Evolutionary conservation across 768 basidiomycete species (phyloP), one percentile per base, ranked within the genome.

Genomic region (Xerocomellus amylosporus): DNA sequence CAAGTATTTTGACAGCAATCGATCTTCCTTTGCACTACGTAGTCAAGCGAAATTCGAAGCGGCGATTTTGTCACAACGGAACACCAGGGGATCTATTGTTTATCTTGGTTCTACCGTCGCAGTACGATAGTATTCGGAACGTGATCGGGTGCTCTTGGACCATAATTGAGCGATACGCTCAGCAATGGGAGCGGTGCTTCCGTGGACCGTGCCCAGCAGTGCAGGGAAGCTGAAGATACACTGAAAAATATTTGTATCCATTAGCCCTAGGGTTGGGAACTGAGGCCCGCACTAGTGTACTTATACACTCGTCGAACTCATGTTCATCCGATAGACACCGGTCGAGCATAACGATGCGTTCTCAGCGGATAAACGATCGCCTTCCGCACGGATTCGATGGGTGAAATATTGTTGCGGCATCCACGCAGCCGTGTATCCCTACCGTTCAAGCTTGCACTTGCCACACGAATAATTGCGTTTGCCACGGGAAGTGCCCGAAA

Each of bases 81-180:
- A 47, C 24, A 19, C 6, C n/a, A 54, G 52, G 55, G 20, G 30
- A 51, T 26, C 41, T 50, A 8, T 26, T 44, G 33, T 44, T 49
- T 43, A 58, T 36, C 41, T 47, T 58, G 20, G 58, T 30, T 34
- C 53, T 49, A 19, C 41, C 53, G 15, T 54, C 50, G 1, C 8
- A 36, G 39, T 17, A 58, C 20, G 26, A 49, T 34, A 7, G 41
- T 30, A 5, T 26, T 39, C 4, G 46, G 48, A 38, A 31, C 19
- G 20, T 53, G 51, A 44, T 49, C 53, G 14, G 49, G 53, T 31
- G 51, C 51, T 42, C 49, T 13, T 49, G 26, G 49, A 49, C 42
- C 49, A 58, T 15, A 42, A 2, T 46, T 5, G 10, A 22, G 15
- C 26, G 24, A 13, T 47, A 30, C 10, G 30, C 3, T 30, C 30